Conservation (phyloP, 148 eudicot species). For the Amaranthus cruentus region DNA sequence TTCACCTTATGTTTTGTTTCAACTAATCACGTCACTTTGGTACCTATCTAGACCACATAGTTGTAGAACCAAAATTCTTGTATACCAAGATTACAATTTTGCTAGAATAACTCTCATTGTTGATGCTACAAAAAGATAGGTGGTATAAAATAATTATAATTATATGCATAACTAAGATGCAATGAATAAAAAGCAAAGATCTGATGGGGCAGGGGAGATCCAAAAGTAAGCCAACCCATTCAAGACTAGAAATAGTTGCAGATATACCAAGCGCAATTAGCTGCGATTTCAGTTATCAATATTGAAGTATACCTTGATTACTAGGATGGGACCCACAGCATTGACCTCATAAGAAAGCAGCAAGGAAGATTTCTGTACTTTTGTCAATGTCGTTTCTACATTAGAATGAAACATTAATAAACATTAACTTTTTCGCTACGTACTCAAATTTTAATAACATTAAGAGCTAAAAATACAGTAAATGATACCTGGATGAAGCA, state of each 20-base stretch:
- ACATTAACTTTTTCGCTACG: not conserved
- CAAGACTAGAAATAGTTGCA: not conserved
- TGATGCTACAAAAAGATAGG: too few relatives aligned
- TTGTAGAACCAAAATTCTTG: not conserved
- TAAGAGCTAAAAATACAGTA: not conserved
- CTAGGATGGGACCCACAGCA: constrained; percentile 87
- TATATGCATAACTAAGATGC: not conserved
- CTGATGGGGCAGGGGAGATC: not conserved
- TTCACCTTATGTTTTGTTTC: too few relatives aligned
- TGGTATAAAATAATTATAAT: too few relatives aligned
- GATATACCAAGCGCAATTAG: not conserved
- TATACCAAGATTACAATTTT: not conserved
- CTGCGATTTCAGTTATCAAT: not conserved
- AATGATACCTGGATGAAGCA: constrained; percentile 74
- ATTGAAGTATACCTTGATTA: constrained; percentile 55
- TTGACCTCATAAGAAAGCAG: constrained; percentile 81
- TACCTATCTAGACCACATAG: not conserved
- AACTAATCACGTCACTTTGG: not conserved
- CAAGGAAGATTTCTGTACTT: constrained; percentile 68
- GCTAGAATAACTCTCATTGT: too few relatives aligned
- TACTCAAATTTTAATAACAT: not conserved
- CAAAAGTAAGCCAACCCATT: not conserved
- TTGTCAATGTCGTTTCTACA: constrained; percentile 81
- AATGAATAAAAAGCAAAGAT: not conserved
- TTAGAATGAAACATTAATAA: constrained; percentile 17